Evolutionary conservation across 2,329 filamentous ascomycete species (phyloP).

Genomic region (Aspergillus hortae): DNA sequence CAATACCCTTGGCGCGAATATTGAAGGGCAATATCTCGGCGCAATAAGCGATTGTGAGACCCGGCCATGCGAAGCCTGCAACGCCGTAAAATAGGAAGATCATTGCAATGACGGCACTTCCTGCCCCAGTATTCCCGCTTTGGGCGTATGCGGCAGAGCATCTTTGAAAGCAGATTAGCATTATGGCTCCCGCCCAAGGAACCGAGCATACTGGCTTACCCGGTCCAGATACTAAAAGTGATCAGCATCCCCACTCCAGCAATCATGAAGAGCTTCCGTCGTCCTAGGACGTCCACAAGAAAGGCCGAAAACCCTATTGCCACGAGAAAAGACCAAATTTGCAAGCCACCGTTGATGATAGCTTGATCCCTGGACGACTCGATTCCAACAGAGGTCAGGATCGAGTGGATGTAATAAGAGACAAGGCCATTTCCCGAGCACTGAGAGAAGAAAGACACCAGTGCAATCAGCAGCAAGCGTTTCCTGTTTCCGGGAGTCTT

Average conservation of each 20-base stretch:
- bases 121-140: too few species aligned
- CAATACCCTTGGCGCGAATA: not conserved
- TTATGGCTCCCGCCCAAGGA: too few species aligned
- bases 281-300: conserved; percentile 8
- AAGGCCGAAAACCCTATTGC: conserved; percentile 22
- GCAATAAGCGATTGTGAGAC: conserved; percentile 15
- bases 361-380: conserved; percentile 11
- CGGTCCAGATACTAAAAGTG: conserved; percentile 15
- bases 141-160: too few species aligned
- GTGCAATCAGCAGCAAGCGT: conserved; percentile 8
- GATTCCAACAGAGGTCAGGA: conserved; percentile 28
- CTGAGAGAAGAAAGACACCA: conserved; percentile 11
- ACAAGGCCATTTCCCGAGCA: conserved; percentile 14
- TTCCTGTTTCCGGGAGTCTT: conserved; percentile 12
- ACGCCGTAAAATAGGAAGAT: conserved; percentile 21
- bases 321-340: conserved; percentile 17
- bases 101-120: conserved; percentile 1
- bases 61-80: conserved; percentile 23
- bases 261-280: conserved; percentile 8
- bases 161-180: too few species aligned
- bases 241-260: conserved; percentile 9
- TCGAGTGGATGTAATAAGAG: conserved; percentile 31
- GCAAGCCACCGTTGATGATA: conserved; percentile 20
- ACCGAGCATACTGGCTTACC: too few species aligned
- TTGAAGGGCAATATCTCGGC: conserved; percentile 3